Evolutionary conservation across 2,329 filamentous ascomycete species (phyloP).

Genomic region (Monosporascus sp.): DNA sequence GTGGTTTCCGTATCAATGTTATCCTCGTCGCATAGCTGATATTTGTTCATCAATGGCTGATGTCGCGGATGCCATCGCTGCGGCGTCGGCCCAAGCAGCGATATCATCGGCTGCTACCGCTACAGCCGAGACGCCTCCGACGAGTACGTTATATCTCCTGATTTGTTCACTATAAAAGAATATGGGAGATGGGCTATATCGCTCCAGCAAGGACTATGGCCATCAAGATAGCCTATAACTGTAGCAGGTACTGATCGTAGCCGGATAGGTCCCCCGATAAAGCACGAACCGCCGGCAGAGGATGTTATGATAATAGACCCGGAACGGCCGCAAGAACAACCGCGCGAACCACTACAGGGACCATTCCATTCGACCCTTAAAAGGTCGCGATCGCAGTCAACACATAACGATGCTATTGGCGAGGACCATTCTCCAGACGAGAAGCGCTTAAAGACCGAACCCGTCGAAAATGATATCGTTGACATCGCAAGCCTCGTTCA

Average conservation of each 20-base stretch:
- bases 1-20: conserved; percentile 2
- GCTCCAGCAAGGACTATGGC: not conserved
- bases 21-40: conserved; percentile 6
- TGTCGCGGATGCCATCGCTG: conserved; percentile 25
- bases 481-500: conserved; percentile 25
- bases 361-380: conserved; percentile 19
- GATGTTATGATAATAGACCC: conserved; percentile 17
- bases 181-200: not conserved
- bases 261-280: conserved; percentile 23
- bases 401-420: conserved; percentile 8
- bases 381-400: conserved; percentile 18
- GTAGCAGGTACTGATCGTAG: conserved; percentile 4
- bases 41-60: conserved; percentile 21
- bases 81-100: conserved; percentile 16
- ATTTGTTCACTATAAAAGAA: not conserved
- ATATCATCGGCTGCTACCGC: conserved; percentile 9
- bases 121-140: conserved; percentile 10
- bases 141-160: conserved; percentile 12
- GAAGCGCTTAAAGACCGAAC: conserved; percentile 25
- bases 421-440: conserved; percentile 16
- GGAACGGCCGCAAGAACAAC: not conserved
- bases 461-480: conserved; percentile 8
- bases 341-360: conserved; percentile 8
- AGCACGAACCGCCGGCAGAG: conserved; percentile 18
- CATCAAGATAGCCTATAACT: too few relatives aligned